Conservation (phyloP, 495 filamentous ascomycete genomes). For the Hypoxylon subgilvum region DNA sequence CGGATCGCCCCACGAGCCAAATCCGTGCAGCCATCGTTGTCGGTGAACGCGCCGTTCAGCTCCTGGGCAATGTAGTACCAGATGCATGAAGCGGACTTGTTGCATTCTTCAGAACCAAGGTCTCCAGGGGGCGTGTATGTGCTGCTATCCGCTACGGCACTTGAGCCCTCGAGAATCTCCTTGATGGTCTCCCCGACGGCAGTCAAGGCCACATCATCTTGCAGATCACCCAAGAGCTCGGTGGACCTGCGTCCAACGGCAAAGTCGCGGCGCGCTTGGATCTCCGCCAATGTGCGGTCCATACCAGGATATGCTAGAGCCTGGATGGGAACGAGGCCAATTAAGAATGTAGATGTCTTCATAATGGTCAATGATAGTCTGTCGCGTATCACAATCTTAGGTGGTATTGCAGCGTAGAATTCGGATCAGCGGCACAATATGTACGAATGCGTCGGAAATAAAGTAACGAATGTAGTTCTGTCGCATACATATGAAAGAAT, state of each 20-base stretch:
- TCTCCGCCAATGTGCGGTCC: conserved; percentile 28
- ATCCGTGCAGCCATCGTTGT: conserved; percentile 38
- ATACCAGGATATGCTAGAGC: conserved; percentile 41
- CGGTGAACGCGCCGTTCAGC: conserved; percentile 40
- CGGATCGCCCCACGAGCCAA: conserved; percentile 48
- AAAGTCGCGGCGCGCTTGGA: conserved; percentile 26
- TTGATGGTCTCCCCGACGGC: conserved; percentile 34
- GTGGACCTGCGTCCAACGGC: conserved; percentile 28
- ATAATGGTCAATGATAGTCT: conserved; percentile 1
- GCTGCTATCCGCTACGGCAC: conserved; percentile 29
- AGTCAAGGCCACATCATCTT: conserved; percentile 20
- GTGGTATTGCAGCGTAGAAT: background rate
- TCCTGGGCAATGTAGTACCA: conserved; percentile 51
- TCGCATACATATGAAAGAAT: conserved; percentile 1
- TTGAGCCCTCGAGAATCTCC: conserved; percentile 35
- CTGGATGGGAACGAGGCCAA: conserved; percentile 6
- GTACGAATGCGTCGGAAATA: background rate
- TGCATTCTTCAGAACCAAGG: conserved; percentile 38
- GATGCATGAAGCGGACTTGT: conserved; percentile 47
- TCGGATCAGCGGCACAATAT: background rate
- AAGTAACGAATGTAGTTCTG: conserved; percentile 6
- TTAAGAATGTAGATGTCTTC: conserved; percentile 17
- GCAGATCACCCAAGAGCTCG: conserved; percentile 47
- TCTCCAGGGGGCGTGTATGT: conserved; percentile 33
- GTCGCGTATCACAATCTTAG: conserved; percentile 4